phyloP scores from a whole-genome alignment of 2,329 filamentous ascomycete genomes.

The Xylariaceae sp. region DNA sequence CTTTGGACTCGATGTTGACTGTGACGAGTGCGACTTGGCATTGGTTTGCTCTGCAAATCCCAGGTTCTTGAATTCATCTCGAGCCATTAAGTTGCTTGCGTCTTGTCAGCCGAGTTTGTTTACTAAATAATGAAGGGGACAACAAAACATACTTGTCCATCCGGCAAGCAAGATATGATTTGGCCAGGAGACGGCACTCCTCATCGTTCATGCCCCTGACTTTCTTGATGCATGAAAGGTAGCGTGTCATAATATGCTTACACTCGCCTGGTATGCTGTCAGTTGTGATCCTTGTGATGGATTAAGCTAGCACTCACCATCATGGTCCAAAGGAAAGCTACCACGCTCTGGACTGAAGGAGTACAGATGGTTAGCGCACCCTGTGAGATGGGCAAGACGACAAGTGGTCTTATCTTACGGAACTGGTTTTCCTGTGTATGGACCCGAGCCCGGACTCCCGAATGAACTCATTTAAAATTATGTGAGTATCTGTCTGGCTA shows the following conservation, averaged over 20 bases:
- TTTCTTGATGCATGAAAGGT: conserved; percentile 83
- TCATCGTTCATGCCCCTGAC: conserved; percentile 81
- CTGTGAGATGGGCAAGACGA: conserved; percentile 3
- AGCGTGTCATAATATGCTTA: conserved; percentile 81
- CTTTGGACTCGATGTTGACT: conserved; percentile 22
- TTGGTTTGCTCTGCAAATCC: conserved; percentile 59
- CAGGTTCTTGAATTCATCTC: conserved; percentile 90
- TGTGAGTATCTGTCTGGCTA: neutral
- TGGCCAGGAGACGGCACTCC: conserved; percentile 80
- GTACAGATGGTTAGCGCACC: conserved; percentile 4
- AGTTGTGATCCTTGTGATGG: neutral
- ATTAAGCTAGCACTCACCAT: conserved; percentile 50
- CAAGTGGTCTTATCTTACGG: conserved; percentile 23
- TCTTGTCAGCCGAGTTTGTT: neutral
- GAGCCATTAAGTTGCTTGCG: conserved; percentile 86
- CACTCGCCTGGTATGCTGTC: conserved; percentile 68
- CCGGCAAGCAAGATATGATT: conserved; percentile 83
- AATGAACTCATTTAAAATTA: conserved; percentile 28
- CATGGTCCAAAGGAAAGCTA: conserved; percentile 94
- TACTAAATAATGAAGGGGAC: neutral
- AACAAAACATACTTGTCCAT: conserved; percentile 77
- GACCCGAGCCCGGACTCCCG: conserved; percentile 30
- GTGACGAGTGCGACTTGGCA: conserved; percentile 13
- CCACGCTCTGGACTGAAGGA: conserved; percentile 76
- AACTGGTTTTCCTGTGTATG: conserved; percentile 28